Evolutionary conservation across 257 asterid species (phyloP), one percentile per base, ranked within the genome.

Genomic region (Catharanthus roseus): DNA sequence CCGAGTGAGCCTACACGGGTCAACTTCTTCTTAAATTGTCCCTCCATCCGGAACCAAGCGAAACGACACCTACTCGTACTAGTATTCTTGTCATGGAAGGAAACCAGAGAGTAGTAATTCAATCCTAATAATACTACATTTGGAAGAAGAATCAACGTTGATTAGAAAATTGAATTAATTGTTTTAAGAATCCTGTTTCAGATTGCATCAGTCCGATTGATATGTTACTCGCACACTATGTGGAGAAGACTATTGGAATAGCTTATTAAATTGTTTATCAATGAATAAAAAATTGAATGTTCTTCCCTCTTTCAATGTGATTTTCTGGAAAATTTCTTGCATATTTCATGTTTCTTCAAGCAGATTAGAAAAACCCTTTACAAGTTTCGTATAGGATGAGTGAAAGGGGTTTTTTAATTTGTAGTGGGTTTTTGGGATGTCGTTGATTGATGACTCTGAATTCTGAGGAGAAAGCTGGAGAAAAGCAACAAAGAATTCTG

Each of bases 51-150:
- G n/a, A n/a, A 23, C 33, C 16, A 5, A 15, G 16, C 12, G 19
- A 21, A 18, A 19, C 23, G 21, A 18, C 23, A n/a, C 31, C 2
- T 53, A 23, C 33, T 34, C 21, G 47, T 11, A 29, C 36, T 3
- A 28, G 80, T 39, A 67, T 62, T 68, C 77, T 68, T 75, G 61
- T 41, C 26, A 65, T 15, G 34, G 53, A 67, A 61, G 80, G 41
- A 61, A 79, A 38, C 31, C 19, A 13, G 21, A 33, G 15, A 61
- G 8, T 6, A 33, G 8, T 6, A 16, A 5, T 61, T 61, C 8
- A 34, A 61, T 61, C 42, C 7, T 55, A 55, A 13, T 65, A 64
- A 0, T 65, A 5, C n/a, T n/a, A n/a, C 29, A 15, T 21, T 57
- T 24, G 29, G 62, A 44, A 70, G 21, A 29, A 13, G 45, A 10